Percentiles rank a stretch among this genome's conserved stretches.
Evolutionary conservation across 495 filamentous ascomycete genomes (phyloP).

Genomic region (Penicillium simplicissimum): DNA sequence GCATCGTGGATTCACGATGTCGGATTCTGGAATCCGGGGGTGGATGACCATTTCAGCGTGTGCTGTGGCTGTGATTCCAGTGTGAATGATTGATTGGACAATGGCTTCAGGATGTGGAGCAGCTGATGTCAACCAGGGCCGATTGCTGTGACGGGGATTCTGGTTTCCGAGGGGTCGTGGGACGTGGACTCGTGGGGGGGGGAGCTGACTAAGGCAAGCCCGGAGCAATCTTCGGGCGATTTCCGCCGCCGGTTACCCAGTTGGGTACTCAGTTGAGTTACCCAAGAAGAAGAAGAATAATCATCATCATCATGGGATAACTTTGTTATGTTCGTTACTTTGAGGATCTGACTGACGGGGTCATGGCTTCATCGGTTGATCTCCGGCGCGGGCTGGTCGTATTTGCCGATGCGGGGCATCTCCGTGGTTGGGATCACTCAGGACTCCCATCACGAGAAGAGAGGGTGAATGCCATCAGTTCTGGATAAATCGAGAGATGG

Average conservation of each 20-base stretch:
- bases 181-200: too few relatives aligned
- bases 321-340: too few relatives aligned
- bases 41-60: conserved; percentile 4
- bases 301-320: too few relatives aligned
- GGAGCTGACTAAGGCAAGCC: conserved; percentile 7
- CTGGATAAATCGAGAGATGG: background rate
- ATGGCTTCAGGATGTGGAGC: conserved; percentile 4
- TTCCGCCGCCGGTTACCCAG: conserved; percentile 2
- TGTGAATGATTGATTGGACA: background rate
- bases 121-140: conserved; percentile 26
- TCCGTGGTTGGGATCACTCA: background rate
- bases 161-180: conserved; percentile 33
- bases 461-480: background rate
- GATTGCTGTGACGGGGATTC: conserved; percentile 25
- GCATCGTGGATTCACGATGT: conserved; percentile 21
- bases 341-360: too few relatives aligned
- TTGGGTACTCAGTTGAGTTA: too few relatives aligned
- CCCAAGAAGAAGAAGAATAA: too few relatives aligned
- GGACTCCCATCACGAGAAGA: background rate
- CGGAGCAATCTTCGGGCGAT: background rate
- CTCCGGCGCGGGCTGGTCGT: background rate
- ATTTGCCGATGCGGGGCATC: conserved; percentile 5
- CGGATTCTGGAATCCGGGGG: conserved; percentile 33
- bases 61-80: background rate
- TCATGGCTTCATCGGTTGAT: background rate